A percentile compares a stretch with the other conserved stretches of the same genome.
phyloP scores from a whole-genome alignment of 108 stramenopile genomes.

The Discostella stelligeroides region DNA sequence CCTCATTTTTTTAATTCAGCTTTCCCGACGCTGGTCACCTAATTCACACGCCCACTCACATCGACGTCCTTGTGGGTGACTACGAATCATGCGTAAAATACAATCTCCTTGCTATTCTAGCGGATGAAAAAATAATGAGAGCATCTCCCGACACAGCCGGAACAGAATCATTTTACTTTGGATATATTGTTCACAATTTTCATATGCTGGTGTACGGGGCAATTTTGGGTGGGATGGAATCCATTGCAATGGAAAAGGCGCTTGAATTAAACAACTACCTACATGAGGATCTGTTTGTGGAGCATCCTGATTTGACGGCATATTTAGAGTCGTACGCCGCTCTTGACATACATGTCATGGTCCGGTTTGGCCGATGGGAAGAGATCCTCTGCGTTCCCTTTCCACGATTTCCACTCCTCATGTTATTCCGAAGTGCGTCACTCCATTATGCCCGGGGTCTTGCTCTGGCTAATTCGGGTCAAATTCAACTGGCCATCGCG shows the following conservation, averaged over 20 bases:
- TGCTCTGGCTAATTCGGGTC: constrained; percentile 66
- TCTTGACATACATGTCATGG: constrained; percentile 79
- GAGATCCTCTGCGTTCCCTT: constrained; percentile 61
- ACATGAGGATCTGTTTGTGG: constrained; percentile 67
- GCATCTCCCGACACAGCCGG: constrained; percentile 74
- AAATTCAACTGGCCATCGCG: constrained; percentile 54
- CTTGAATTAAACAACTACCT: constrained; percentile 56
- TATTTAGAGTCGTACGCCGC: constrained; percentile 86
- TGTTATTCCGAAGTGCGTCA: constrained; percentile 76
- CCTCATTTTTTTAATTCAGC: constrained; percentile 6
- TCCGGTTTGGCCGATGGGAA: constrained; percentile 87
- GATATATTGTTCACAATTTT: constrained; percentile 87
- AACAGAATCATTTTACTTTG: constrained; percentile 81
- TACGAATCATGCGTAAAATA: constrained; percentile 76
- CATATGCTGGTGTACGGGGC: constrained; percentile 84
- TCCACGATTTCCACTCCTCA: constrained; percentile 68
- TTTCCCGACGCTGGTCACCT: constrained; percentile 87
- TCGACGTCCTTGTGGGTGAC: constrained; percentile 87
- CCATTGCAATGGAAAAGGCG: constrained; percentile 70
- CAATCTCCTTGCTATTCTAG: constrained; percentile 73
- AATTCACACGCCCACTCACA: constrained; percentile 86
- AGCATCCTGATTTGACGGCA: constrained; percentile 69
- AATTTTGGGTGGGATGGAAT: constrained; percentile 83
- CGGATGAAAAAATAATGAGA: constrained; percentile 67
- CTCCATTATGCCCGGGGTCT: constrained; percentile 69